phyloP scores from a whole-genome alignment of 192 early-diverging fungal species.

The Globomyces pollinis-pini region DNA sequence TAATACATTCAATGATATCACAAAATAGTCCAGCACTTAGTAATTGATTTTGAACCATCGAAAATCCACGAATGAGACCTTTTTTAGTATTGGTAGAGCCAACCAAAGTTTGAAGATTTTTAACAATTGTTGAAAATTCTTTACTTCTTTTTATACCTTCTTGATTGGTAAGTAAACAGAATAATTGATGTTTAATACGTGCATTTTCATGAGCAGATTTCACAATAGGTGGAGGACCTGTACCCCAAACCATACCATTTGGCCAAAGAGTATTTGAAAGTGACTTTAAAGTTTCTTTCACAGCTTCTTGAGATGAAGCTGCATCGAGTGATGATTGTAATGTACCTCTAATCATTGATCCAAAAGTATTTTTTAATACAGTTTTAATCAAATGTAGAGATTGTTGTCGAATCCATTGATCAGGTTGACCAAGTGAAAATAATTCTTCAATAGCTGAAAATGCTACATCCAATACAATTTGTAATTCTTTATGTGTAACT shows the following conservation, averaged over 20 bases:
- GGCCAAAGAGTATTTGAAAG: conserved; percentile 6
- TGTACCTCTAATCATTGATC: not conserved
- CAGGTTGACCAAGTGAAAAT: conserved; percentile 27
- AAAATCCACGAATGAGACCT: conserved; percentile 5
- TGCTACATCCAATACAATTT: conserved; percentile 32
- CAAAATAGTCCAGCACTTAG: not conserved
- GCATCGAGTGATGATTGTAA: not conserved
- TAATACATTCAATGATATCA: not conserved
- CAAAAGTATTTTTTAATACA: conserved; percentile 32
- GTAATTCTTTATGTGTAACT: conserved; percentile 19
- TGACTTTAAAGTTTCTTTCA: not conserved
- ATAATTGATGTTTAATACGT: conserved; percentile 9
- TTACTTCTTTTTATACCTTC: conserved; percentile 8
- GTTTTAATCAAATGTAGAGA: conserved; percentile 33
- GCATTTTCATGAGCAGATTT: conserved; percentile 1
- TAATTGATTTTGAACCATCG: conserved; percentile 5
- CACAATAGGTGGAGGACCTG: not conserved
- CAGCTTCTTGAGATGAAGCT: not conserved
- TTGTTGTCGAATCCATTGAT: conserved; percentile 39
- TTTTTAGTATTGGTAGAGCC: conserved; percentile 1
- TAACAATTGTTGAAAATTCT: conserved; percentile 3
- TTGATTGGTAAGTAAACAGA: conserved; percentile 4
- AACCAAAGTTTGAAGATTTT: not conserved
- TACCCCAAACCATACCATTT: not conserved
- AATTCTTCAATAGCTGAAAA: conserved; percentile 42